A percentile compares a stretch with the other conserved stretches of the same genome.
Evolutionary conservation across 2,329 filamentous ascomycete species (phyloP).

Genomic region (Raffaelea albimanens): DNA sequence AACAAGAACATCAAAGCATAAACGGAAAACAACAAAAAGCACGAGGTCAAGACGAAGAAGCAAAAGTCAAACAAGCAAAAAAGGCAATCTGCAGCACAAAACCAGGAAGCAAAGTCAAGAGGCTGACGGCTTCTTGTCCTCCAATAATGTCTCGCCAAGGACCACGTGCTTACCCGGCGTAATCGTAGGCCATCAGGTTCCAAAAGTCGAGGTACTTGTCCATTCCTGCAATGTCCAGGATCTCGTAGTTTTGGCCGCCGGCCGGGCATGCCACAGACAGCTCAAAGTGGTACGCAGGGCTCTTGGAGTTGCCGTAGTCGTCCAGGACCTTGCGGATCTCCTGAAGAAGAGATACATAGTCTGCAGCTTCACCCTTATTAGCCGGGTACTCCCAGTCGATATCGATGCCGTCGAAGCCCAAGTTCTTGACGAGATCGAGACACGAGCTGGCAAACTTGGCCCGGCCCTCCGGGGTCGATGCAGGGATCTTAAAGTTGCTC

Average conservation of each 20-base stretch:
- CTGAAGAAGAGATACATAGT: slow-evolving; percentile 50
- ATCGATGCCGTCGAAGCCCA: slow-evolving; percentile 60
- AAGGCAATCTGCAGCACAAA: too few relatives aligned
- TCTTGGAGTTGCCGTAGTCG: slow-evolving; percentile 37
- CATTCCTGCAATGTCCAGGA: slow-evolving; percentile 55
- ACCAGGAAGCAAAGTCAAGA: too few relatives aligned
- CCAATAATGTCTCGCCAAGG: too few relatives aligned
- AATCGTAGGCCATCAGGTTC: slow-evolving; percentile 87
- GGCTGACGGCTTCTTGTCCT: too few relatives aligned
- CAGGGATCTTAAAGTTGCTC: slow-evolving; percentile 68
- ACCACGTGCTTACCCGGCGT: slow-evolving; percentile 56
- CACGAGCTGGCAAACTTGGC: slow-evolving; percentile 63
- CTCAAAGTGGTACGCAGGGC: slow-evolving; percentile 44
- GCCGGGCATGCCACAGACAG: slow-evolving; percentile 57
- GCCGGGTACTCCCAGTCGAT: slow-evolving; percentile 59
- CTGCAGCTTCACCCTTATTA: slow-evolving; percentile 39
- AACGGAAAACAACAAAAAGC: too few relatives aligned
- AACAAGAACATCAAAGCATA: too few relatives aligned
- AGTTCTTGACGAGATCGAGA: slow-evolving; percentile 65
- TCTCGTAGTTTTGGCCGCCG: slow-evolving; percentile 51
- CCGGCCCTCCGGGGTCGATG: slow-evolving; percentile 61
- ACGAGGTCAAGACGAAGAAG: too few relatives aligned
- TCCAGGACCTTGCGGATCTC: slow-evolving; percentile 50
- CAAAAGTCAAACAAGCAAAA: too few relatives aligned
- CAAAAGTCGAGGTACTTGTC: slow-evolving; percentile 61